Percentiles rank a stretch among this genome's conserved stretches.
Conservation (phyloP, 2,329 filamentous ascomycete genomes). For the Colletotrichum siamense region DNA sequence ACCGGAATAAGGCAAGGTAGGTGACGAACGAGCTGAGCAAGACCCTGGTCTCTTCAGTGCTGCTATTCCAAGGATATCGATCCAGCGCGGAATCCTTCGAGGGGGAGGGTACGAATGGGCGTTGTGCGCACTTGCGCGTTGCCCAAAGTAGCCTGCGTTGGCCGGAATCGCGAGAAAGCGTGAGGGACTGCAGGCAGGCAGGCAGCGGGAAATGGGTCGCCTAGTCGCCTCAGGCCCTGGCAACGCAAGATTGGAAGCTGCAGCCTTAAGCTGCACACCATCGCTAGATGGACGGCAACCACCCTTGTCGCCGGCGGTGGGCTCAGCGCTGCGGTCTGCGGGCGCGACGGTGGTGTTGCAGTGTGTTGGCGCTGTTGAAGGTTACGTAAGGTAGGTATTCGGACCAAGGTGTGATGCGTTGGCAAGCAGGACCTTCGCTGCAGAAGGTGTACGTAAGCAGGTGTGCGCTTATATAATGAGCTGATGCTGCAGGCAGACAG, state of each 20-base stretch:
- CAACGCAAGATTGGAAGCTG: background rate
- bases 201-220: background rate
- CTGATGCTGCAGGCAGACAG: background rate
- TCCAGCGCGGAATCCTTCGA: background rate
- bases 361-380: background rate
- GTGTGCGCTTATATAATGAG: background rate
- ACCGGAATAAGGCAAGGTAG: background rate
- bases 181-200: background rate
- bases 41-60: background rate
- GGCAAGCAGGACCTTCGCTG: background rate
- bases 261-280: constrained; percentile 17
- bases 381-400: background rate
- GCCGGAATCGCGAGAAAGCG: background rate
- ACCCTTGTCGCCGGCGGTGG: background rate
- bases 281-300: background rate
- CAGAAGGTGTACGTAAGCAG: background rate
- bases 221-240: background rate
- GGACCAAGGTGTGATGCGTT: background rate
- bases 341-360: background rate
- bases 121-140: background rate
- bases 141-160: background rate
- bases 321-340: background rate
- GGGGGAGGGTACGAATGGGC: background rate
- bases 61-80: background rate
- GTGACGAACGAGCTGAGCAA: background rate